These are phyloP conservation scores for Cocos nucifera DNA, from an alignment of 176 grass and related monocot species.

Conservation along the genomic window DNA sequence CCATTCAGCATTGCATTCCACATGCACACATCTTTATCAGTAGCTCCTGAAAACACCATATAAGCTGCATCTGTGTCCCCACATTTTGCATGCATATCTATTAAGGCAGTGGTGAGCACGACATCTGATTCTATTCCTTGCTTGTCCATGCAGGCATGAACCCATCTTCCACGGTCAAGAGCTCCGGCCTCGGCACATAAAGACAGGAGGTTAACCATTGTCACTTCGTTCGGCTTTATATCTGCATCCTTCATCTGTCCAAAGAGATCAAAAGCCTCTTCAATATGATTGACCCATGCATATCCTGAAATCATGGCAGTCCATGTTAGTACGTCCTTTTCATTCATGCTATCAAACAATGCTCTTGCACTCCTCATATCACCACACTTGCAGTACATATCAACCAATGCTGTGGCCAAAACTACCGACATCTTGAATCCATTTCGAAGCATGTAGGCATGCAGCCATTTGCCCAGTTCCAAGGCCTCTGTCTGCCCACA, in stretches of 20 bases:
- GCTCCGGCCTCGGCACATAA: slow-evolving; percentile 2
- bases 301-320: slow-evolving; percentile 17
- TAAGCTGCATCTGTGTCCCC: slow-evolving; percentile 8
- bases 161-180: slow-evolving; percentile 13
- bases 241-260: slow-evolving; percentile 7
- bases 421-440: slow-evolving; percentile 6
- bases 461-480: slow-evolving; percentile 16
- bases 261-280: slow-evolving; percentile 16
- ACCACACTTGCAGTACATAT: slow-evolving; percentile 20
- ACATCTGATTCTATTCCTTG: slow-evolving; percentile 8
- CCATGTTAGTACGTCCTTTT: slow-evolving; percentile 4
- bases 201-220: slow-evolving; percentile 11
- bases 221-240: slow-evolving; percentile 12
- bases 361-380: slow-evolving; percentile 12
- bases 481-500: not conserved
- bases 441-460: slow-evolving; percentile 15
- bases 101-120: slow-evolving; percentile 11
- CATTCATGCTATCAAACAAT: slow-evolving; percentile 5
- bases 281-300: not conserved
- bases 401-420: slow-evolving; percentile 11
- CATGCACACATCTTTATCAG: slow-evolving; percentile 10
- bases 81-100: slow-evolving; percentile 24
- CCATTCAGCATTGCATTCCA: slow-evolving; percentile 25
- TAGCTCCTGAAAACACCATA: not conserved
- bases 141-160: slow-evolving; percentile 17